These are phyloP conservation scores for Didymella arachidicola DNA, from an alignment of 2,329 filamentous ascomycete genomes.

Conservation along the genomic window DNA sequence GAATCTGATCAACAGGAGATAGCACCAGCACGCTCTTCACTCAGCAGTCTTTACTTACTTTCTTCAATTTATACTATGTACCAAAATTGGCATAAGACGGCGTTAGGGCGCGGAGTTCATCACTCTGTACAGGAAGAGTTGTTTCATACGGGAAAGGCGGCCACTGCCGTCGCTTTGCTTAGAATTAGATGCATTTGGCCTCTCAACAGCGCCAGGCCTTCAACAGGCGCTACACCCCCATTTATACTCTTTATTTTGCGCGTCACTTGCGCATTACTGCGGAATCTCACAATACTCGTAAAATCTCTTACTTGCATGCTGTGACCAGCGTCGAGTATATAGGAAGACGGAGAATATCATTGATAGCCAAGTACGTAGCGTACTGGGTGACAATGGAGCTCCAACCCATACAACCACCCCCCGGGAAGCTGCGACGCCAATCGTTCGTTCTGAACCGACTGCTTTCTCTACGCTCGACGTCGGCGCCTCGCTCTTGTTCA, in stretches of 20 bases:
- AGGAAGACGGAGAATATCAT: background rate
- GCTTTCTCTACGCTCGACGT: background rate
- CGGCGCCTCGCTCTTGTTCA: background rate
- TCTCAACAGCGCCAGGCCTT: conserved; percentile 34
- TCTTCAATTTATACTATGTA: conserved; percentile 5
- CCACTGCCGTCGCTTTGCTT: conserved; percentile 24
- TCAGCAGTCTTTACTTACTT: background rate
- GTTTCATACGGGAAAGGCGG: conserved; percentile 19
- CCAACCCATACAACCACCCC: background rate
- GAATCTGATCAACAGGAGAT: conserved; percentile 64
- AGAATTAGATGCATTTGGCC: conserved; percentile 35
- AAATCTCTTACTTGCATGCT: background rate
- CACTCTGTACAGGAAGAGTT: conserved; percentile 31
- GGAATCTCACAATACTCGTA: background rate
- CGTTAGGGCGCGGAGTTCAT: conserved; percentile 38
- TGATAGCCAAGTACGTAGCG: background rate
- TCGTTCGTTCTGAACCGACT: background rate
- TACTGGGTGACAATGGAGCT: background rate
- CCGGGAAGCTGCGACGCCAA: background rate
- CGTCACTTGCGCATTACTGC: background rate
- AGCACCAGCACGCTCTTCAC: conserved; percentile 6
- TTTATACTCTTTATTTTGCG: conserved; percentile 11
- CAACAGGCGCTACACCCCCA: conserved; percentile 39
- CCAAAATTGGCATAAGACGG: conserved; percentile 12
- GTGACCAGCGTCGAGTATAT: background rate